A percentile compares a stretch with the other conserved stretches of the same genome.
Evolutionary conservation across 1,284 basidiomycete species (phyloP).

Genomic region (Ustilago hordei): DNA sequence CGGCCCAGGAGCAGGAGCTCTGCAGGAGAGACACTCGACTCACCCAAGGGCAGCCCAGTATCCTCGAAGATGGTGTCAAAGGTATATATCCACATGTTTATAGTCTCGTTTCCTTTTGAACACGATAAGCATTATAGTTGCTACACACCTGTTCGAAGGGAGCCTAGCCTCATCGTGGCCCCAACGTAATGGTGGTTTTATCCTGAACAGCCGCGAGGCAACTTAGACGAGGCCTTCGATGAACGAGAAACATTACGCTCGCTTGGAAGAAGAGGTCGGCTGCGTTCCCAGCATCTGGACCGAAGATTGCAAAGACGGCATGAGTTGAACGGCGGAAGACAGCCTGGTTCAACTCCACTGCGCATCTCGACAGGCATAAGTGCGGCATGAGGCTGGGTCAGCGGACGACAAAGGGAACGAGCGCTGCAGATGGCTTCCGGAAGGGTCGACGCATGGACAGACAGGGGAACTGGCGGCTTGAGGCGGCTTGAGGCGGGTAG

Average conservation of each 20-base stretch:
- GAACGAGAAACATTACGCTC: neutral
- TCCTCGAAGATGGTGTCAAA: too few species aligned
- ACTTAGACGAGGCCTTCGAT: neutral
- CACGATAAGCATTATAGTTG: too few species aligned
- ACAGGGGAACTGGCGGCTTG: neutral
- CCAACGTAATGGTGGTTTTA: too few species aligned
- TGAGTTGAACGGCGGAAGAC: neutral
- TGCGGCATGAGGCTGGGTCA: conserved; percentile 2
- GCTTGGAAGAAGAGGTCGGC: conserved; percentile 1
- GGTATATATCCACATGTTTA: too few species aligned
- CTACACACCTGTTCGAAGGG: too few species aligned
- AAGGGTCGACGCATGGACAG: neutral
- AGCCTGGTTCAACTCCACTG: conserved; percentile 26
- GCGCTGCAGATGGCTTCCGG: neutral
- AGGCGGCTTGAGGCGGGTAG: conserved; percentile 14
- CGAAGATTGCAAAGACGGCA: neutral
- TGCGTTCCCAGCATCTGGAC: neutral
- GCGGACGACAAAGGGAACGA: neutral
- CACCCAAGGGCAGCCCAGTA: too few species aligned
- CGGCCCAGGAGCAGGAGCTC: too few species aligned
- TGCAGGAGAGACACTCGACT: too few species aligned
- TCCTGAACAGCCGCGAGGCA: too few species aligned
- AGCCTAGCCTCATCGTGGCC: too few species aligned
- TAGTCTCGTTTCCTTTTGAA: too few species aligned
- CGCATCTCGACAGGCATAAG: conserved; percentile 36